These are phyloP conservation scores for Malus domestica DNA, from an alignment of 306 rosid genomes.

Conservation along the genomic window DNA sequence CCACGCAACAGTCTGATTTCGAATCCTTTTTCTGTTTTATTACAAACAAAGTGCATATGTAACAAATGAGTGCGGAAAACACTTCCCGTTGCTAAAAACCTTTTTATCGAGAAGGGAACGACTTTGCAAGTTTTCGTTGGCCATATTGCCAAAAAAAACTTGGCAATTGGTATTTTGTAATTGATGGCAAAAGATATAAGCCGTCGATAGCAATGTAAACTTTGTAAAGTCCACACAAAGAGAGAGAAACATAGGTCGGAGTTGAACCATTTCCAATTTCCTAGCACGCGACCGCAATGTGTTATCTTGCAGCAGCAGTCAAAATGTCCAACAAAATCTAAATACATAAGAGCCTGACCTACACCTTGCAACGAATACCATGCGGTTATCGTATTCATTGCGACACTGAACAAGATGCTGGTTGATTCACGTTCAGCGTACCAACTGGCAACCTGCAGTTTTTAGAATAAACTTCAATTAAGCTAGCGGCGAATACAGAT, in stretches of 20 bases:
- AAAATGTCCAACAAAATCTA: not conserved
- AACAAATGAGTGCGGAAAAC: too few species aligned
- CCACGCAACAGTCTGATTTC: not conserved
- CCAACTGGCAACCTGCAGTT: conserved; percentile 23
- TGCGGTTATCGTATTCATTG: conserved; percentile 4
- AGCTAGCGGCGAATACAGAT: not conserved
- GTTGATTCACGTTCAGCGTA: conserved; percentile 2
- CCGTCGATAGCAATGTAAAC: not conserved
- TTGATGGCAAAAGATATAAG: too few species aligned
- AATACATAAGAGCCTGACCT: not conserved
- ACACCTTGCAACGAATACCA: not conserved
- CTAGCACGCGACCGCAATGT: not conserved
- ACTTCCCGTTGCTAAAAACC: too few species aligned
- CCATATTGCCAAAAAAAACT: too few species aligned
- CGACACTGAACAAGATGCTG: conserved; percentile 19
- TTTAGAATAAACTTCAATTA: conserved; percentile 2
- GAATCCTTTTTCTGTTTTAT: not conserved
- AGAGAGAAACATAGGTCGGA: too few species aligned
- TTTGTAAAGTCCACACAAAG: not conserved
- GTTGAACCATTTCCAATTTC: not conserved
- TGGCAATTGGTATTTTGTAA: too few species aligned
- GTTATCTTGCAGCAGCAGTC: not conserved
- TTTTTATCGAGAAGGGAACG: too few species aligned
- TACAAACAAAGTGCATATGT: too few species aligned
- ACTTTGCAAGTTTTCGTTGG: too few species aligned